Conservation (phyloP, 192 early-diverging fungal genomes). For the Chytriomyces confervae region DNA sequence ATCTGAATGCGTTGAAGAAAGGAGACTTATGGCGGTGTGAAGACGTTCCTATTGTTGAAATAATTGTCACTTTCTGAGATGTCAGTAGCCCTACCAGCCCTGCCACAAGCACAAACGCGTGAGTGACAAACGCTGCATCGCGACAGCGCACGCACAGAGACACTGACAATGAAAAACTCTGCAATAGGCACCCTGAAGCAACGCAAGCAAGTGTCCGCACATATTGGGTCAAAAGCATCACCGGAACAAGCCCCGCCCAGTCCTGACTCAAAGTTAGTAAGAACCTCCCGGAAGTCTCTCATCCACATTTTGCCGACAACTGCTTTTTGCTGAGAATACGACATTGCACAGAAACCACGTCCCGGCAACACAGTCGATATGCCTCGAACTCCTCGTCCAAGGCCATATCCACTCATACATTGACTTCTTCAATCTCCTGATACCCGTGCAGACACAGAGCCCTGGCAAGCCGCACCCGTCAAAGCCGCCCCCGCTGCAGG, state of each 20-base stretch:
- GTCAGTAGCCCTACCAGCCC: constrained; percentile 5
- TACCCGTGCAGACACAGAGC: background rate
- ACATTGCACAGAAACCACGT: background rate
- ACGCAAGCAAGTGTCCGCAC: background rate
- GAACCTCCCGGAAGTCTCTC: too few relatives aligned
- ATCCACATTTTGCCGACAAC: too few relatives aligned
- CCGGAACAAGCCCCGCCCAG: constrained; percentile 5
- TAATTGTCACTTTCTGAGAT: background rate
- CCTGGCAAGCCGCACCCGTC: background rate
- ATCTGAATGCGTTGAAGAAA: too few relatives aligned
- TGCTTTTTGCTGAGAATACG: too few relatives aligned
- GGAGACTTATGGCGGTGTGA: background rate
- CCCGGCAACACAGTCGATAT: constrained; percentile 41
- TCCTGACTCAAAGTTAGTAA: background rate
- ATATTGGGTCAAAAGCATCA: background rate
- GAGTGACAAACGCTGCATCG: too few relatives aligned
- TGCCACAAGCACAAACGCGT: background rate
- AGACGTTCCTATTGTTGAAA: background rate
- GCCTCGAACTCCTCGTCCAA: constrained; percentile 48
- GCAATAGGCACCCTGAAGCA: background rate
- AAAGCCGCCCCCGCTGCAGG: constrained; percentile 1
- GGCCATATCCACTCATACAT: constrained; percentile 52
- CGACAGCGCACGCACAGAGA: too few relatives aligned
- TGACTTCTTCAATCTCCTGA: constrained; percentile 53
- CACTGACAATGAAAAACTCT: background rate